Percentiles rank a stretch among this genome's conserved stretches.
phyloP scores from a whole-genome alignment of 2,329 filamentous ascomycete species.

The Colletotrichum filicis region DNA sequence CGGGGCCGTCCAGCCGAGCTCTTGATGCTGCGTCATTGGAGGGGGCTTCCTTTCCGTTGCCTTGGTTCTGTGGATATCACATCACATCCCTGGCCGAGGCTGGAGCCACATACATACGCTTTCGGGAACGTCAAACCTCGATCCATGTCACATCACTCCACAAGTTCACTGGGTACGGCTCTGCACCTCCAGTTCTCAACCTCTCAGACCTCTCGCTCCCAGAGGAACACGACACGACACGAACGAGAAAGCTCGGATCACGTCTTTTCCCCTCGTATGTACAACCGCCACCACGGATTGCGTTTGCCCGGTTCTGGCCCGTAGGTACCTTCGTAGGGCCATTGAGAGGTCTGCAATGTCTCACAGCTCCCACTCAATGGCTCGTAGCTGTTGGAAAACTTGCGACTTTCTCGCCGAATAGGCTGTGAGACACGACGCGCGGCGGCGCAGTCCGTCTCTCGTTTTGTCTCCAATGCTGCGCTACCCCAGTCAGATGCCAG shows the following conservation, averaged over 20 bases:
- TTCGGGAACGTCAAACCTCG: constrained; percentile 23
- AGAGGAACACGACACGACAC: background rate
- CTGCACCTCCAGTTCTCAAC: background rate
- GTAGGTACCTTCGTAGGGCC: background rate
- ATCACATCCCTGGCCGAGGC: background rate
- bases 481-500: background rate
- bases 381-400: background rate
- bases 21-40: constrained; percentile 35
- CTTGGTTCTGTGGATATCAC: constrained; percentile 27
- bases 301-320: background rate
- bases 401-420: background rate
- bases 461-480: background rate
- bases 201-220: background rate
- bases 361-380: constrained; percentile 6
- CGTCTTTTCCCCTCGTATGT: constrained; percentile 14
- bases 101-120: background rate
- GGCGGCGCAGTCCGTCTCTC: constrained; percentile 13
- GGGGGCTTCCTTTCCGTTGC: constrained; percentile 5
- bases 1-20: constrained; percentile 5
- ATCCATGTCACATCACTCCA: constrained; percentile 1
- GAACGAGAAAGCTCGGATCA: constrained; percentile 10
- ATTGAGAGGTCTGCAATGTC: constrained; percentile 3
- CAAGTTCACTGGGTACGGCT: no score
- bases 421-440: constrained; percentile 32
- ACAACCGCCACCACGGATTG: constrained; percentile 28